Conservation (phyloP, 78 protist species). For the Tieghemostelium lacteum region DNA sequence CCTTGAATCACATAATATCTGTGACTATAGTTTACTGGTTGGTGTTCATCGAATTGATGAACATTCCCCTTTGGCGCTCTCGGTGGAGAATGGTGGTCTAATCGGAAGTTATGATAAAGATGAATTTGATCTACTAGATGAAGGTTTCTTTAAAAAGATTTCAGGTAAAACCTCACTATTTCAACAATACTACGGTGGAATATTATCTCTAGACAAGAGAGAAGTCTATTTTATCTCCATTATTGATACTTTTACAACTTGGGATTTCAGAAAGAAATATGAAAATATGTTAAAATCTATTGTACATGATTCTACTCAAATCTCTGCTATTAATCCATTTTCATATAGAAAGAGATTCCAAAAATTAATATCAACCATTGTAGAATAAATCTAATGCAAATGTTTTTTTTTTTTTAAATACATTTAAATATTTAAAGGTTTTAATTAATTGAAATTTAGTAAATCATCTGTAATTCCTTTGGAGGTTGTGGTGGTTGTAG, state of each 20-base stretch:
- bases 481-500: neutral
- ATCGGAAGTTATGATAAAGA: neutral
- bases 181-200: constrained; percentile 65
- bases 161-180: constrained; percentile 20
- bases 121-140: constrained; percentile 18
- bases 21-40: constrained; percentile 78
- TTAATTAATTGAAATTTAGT: neutral
- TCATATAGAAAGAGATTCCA: constrained; percentile 43
- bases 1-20: constrained; percentile 64
- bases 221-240: constrained; percentile 79
- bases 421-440: neutral
- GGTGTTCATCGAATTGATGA: constrained; percentile 66
- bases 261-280: constrained; percentile 55
- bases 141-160: constrained; percentile 44
- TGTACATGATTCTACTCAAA: constrained; percentile 9
- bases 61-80: constrained; percentile 47
- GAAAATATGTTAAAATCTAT: constrained; percentile 64
- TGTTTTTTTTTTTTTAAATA: too few relatives aligned
- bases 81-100: neutral
- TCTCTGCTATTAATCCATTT: constrained; percentile 51
- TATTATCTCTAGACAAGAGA: constrained; percentile 36
- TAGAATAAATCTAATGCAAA: too few relatives aligned
- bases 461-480: constrained; percentile 15
- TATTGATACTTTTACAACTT: constrained; percentile 69
- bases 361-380: constrained; percentile 13